Evolutionary conservation across 1,139 yeast genomes (phyloP).

Genomic region (Kluyveromyces marxianus): DNA sequence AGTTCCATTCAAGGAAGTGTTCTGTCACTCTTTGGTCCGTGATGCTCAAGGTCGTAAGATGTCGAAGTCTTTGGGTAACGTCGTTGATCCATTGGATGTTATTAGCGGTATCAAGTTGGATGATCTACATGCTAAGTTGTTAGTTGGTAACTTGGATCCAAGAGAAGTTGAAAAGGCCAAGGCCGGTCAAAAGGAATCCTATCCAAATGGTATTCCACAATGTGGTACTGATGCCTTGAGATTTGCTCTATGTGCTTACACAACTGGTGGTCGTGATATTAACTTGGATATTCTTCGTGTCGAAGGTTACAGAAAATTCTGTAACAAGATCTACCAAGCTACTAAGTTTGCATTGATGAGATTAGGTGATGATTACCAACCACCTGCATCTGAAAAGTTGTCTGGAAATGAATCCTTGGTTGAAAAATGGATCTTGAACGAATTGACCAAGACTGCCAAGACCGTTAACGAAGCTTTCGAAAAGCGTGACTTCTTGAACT

Average conservation of each 20-base stretch:
- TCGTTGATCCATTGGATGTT: conserved; percentile 91
- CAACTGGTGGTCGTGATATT: conserved; percentile 98
- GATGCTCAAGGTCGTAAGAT: conserved; percentile 99
- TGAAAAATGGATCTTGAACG: conserved; percentile 94
- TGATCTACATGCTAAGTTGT: conserved; percentile 70
- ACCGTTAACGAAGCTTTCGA: conserved; percentile 62
- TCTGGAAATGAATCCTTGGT: conserved; percentile 86
- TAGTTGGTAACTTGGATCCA: conserved; percentile 80
- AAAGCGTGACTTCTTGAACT: conserved; percentile 78
- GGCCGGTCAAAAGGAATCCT: conserved; percentile 80
- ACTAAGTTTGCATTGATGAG: conserved; percentile 94
- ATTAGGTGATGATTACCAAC: conserved; percentile 79
- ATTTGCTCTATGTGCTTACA: conserved; percentile 96
- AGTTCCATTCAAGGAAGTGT: conserved; percentile 91
- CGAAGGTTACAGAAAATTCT: conserved; percentile 98
- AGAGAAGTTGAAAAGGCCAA: conserved; percentile 81
- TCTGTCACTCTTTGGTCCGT: conserved; percentile 96
- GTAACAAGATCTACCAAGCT: conserved; percentile 98
- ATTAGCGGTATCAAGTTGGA: conserved; percentile 80
- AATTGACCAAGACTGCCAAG: conserved; percentile 64
- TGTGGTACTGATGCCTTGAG: conserved; percentile 99
- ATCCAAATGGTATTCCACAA: conserved; percentile 97
- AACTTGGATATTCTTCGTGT: conserved; percentile 93
- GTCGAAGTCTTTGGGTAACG: conserved; percentile 97
- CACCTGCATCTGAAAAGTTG: conserved; percentile 55